Evolutionary conservation across 2,329 filamentous ascomycete genomes (phyloP).

Genomic region (Hymenoscyphus repandus): DNA sequence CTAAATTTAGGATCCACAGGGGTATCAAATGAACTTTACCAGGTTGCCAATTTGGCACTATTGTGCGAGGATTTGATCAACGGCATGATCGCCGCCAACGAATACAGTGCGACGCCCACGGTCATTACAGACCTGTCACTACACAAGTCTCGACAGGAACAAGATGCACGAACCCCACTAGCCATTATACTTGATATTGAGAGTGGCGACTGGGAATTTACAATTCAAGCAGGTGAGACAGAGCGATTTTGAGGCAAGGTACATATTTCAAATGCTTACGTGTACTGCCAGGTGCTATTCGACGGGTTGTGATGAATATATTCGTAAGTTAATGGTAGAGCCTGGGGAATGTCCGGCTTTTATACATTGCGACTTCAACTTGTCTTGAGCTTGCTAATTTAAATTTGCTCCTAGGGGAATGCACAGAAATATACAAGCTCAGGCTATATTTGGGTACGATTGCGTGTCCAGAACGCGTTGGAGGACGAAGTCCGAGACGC

Average conservation of each 20-base stretch:
- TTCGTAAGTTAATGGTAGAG: slow-evolving; percentile 33
- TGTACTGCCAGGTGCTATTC: slow-evolving; percentile 34
- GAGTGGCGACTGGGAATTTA: slow-evolving; percentile 45
- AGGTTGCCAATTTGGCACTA: slow-evolving; percentile 25
- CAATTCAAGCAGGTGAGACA: slow-evolving; percentile 47
- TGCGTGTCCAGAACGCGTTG: slow-evolving; percentile 38
- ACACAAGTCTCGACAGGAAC: background rate
- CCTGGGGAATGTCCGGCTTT: background rate
- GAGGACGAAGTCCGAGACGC: background rate
- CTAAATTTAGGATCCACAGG: slow-evolving; percentile 5
- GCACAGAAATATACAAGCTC: slow-evolving; percentile 53
- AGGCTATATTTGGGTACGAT: slow-evolving; percentile 32
- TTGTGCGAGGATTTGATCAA: slow-evolving; percentile 28
- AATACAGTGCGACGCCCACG: slow-evolving; percentile 8
- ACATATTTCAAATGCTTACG: background rate
- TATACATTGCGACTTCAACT: background rate
- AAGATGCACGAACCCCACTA: slow-evolving; percentile 35
- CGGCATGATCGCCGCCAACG: slow-evolving; percentile 27
- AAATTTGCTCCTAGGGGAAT: slow-evolving; percentile 35
- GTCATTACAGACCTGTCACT: background rate
- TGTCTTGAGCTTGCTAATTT: background rate
- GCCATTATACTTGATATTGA: slow-evolving; percentile 39
- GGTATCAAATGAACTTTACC: slow-evolving; percentile 26
- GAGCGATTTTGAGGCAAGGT: too few species aligned
- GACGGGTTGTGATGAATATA: slow-evolving; percentile 53